Percentiles rank a stretch among this genome's conserved stretches.
Evolutionary conservation across 1,284 basidiomycete species (phyloP).

Genomic region (Trichosporon asahii): DNA sequence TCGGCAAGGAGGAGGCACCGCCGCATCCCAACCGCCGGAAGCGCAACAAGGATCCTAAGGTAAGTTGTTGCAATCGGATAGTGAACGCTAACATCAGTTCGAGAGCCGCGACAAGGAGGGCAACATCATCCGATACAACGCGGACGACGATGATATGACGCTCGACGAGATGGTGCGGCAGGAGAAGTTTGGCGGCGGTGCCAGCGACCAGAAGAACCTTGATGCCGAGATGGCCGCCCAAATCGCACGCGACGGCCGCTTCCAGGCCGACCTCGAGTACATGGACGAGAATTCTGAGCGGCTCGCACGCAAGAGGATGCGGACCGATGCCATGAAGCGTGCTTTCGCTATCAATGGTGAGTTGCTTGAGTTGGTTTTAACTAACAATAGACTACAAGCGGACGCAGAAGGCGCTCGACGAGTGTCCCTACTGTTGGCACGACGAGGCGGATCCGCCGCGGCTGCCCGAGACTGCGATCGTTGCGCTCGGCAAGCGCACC

Average conservation of each 20-base stretch:
- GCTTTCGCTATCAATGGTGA: slow-evolving; percentile 92
- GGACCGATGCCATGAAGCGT: slow-evolving; percentile 90
- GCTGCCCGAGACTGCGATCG: slow-evolving; percentile 74
- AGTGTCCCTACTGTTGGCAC: slow-evolving; percentile 81
- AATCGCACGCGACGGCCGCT: slow-evolving; percentile 82
- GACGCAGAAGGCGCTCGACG: slow-evolving; percentile 83
- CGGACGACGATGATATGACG: slow-evolving; percentile 81
- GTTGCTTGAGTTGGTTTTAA: no score
- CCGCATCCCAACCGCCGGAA: slow-evolving; percentile 59
- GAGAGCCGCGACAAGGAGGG: slow-evolving; percentile 90
- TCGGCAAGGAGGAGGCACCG: slow-evolving; percentile 54
- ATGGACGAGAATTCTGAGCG: slow-evolving; percentile 95
- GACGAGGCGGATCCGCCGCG: slow-evolving; percentile 66
- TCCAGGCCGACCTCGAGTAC: slow-evolving; percentile 84
- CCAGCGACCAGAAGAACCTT: slow-evolving; percentile 82
- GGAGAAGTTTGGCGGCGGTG: slow-evolving; percentile 83
- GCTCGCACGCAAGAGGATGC: slow-evolving; percentile 88
- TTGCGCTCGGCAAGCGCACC: slow-evolving; percentile 82
- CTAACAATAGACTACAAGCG: slow-evolving; percentile 74
- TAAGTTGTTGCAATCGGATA: slow-evolving; percentile 43
- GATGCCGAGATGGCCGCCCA: slow-evolving; percentile 85
- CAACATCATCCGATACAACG: slow-evolving; percentile 74
- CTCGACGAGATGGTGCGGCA: slow-evolving; percentile 89
- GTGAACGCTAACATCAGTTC: slow-evolving; percentile 54
- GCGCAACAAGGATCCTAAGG: slow-evolving; percentile 69